Base-by-base conservation (phyloP, 23 red algal species). In the Pyropia yezoensis region DNA sequence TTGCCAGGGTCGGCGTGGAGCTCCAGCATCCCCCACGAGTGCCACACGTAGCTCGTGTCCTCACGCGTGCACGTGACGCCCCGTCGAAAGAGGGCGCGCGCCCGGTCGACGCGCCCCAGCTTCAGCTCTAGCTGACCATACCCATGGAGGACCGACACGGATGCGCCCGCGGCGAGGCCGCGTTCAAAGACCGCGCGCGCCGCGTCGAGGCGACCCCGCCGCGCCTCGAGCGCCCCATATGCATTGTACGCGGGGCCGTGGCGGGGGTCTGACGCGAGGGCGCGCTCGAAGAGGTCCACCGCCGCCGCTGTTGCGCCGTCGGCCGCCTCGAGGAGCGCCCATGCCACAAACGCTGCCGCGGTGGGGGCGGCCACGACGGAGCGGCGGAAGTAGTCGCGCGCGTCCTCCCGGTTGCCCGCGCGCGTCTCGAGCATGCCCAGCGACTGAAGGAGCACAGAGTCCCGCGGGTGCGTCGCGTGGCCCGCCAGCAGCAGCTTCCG, bases 231-330 rank as follows among this genome's bases (percentile, higher is more conserved):
- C 57, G 78, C 80, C 1, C 78, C 94, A 50, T 90, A 98, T 2
- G 94, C 94, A 67, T 98, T 91, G 68, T 98, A 98, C 58, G 94
- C 83, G 30, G 85, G 62, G 12, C 94, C 80, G 63, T 98, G 94
- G 65, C 79, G 26, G 3, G 67, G 55, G 73, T 98, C 94, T 17
- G 68, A 67, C 16, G 25, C 57, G 2, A 98, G 54, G 2, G 86
- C 85, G 29, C 69, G 64, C 56, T 91, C 71, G 26, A 98, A 98
- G 24, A 98, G 74, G 26, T 52, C 28, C 24, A 78, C 70, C 49
- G 94, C 94, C 47, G 70, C 68, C 33, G 82, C 78, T 11, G 65
- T 49, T 23, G 72, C 60, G 5, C 66, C 73, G 33, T 69, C 56
- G 30, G 63, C 56, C 21, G 87, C 85, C 70, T 98, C 85, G 22